phyloP scores from a whole-genome alignment of 139 green algal species.

The Chloropicon primus region DNA sequence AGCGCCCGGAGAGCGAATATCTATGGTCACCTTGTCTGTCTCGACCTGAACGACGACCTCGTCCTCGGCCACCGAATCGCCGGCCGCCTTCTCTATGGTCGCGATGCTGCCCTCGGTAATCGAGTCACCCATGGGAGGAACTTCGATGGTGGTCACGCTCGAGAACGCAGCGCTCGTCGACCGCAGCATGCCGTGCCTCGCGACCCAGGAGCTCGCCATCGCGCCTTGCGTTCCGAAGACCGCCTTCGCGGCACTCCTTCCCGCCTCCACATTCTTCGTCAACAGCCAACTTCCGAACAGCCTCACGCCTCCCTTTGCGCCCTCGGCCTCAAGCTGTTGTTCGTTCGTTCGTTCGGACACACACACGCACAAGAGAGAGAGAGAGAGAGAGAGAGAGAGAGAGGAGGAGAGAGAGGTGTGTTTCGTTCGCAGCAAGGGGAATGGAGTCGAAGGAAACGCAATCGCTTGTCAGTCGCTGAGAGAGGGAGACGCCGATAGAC shows the following conservation, averaged over 20 bases:
- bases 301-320: too few species aligned
- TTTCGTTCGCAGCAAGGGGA: neutral
- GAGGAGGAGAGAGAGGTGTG: too few species aligned
- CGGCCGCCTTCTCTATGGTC: conserved; percentile 33
- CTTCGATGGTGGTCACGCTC: conserved; percentile 12
- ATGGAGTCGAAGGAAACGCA: neutral
- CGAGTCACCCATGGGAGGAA: conserved; percentile 85
- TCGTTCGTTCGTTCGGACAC: too few species aligned
- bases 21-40: conserved; percentile 79
- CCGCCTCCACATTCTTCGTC: too few species aligned
- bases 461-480: too few species aligned
- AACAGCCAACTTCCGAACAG: too few species aligned
- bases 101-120: conserved; percentile 83
- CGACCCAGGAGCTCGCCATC: neutral
- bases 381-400: too few species aligned
- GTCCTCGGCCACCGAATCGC: conserved; percentile 72
- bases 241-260: too few species aligned
- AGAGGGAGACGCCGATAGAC: too few species aligned
- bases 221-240: too few species aligned
- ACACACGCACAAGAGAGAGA: too few species aligned
- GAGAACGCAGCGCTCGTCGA: neutral
- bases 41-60: conserved; percentile 95
- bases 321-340: neutral
- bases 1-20: conserved; percentile 23
- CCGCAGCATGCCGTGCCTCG: neutral